These are phyloP conservation scores for Saccharomyces uvarum DNA, from an alignment of 1,139 yeast species.

Conservation along the genomic window DNA sequence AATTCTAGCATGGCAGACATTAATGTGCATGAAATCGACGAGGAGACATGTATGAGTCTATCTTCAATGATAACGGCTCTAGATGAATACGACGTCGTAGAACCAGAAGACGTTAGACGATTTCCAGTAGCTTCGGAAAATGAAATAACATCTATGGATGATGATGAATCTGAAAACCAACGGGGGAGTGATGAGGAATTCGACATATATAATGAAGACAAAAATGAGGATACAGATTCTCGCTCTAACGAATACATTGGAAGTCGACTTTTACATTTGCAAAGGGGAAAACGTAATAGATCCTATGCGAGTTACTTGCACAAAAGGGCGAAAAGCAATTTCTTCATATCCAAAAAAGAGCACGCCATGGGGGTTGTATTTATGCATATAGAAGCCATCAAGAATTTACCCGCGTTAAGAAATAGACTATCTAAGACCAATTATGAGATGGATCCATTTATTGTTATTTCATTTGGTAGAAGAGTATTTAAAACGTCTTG, in stretches of 20 bases:
- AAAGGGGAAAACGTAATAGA: conserved; percentile 5
- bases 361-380: conserved; percentile 57
- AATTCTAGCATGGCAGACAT: background rate
- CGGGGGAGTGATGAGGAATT: conserved; percentile 6
- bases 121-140: background rate
- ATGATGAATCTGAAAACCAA: conserved; percentile 7
- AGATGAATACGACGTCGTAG: conserved; percentile 22
- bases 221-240: background rate
- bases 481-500: conserved; percentile 82
- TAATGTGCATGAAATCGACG: background rate
- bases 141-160: background rate
- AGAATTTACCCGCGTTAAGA: conserved; percentile 60
- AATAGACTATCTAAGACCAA: conserved; percentile 55
- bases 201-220: background rate
- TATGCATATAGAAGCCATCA: conserved; percentile 65
- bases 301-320: conserved; percentile 7
- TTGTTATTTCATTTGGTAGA: conserved; percentile 83
- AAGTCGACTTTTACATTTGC: conserved; percentile 2
- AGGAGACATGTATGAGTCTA: conserved; percentile 6
- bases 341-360: conserved; percentile 24
- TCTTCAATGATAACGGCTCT: conserved; percentile 19
- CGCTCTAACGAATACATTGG: conserved; percentile 7
- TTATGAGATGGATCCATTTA: conserved; percentile 95
- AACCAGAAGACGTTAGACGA: conserved; percentile 5
- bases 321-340: conserved; percentile 12